Evolutionary conservation across 805 yeast genomes (phyloP).

Genomic region (Sugiyamaella marilandica): DNA sequence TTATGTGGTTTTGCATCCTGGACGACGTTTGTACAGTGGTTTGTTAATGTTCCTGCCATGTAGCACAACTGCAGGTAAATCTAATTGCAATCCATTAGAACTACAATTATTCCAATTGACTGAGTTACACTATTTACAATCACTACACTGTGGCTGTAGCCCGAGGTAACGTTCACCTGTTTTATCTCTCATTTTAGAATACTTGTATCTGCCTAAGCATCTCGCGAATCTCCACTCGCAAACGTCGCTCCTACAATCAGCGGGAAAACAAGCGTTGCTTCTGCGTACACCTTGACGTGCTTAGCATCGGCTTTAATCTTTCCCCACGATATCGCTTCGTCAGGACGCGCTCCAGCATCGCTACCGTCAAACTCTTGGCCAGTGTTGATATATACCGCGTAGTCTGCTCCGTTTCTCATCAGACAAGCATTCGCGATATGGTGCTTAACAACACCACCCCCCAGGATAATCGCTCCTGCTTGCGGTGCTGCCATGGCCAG

Average conservation of each 20-base stretch:
- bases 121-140: too few species aligned
- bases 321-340: slow-evolving; percentile 99
- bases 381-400: slow-evolving; percentile 93
- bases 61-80: background rate
- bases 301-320: slow-evolving; percentile 93
- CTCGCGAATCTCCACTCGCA: slow-evolving; percentile 42
- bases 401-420: slow-evolving; percentile 99
- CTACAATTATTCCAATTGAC: too few species aligned
- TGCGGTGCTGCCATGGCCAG: slow-evolving; percentile 90
- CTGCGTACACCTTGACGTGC: slow-evolving; percentile 89
- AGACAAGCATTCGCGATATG: slow-evolving; percentile 97
- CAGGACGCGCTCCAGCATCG: slow-evolving; percentile 99
- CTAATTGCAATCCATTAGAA: background rate
- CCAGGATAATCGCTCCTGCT: slow-evolving; percentile 95
- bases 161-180: background rate
- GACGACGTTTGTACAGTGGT: too few species aligned
- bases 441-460: slow-evolving; percentile 95
- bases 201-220: background rate
- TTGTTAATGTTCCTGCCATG: background rate
- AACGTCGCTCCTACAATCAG: slow-evolving; percentile 96
- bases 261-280: slow-evolving; percentile 92
- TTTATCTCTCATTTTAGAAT: background rate
- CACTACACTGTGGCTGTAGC: too few species aligned
- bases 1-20: too few species aligned
- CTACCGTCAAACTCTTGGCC: slow-evolving; percentile 99